These are phyloP conservation scores for Colletotrichum tanaceti DNA, from an alignment of 2,329 filamentous ascomycete genomes.

Conservation along the genomic window DNA sequence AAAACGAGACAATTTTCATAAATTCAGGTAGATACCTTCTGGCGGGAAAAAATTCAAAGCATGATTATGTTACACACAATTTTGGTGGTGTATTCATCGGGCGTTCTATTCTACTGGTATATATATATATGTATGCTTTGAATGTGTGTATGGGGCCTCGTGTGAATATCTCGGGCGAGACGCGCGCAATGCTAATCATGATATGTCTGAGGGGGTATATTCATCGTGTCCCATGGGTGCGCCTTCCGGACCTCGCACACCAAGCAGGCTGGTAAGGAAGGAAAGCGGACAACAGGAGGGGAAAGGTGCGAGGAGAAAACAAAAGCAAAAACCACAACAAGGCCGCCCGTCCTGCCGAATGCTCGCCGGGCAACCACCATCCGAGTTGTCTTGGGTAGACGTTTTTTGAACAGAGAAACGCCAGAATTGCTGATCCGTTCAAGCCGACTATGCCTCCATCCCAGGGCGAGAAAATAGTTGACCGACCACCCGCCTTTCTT, in stretches of 20 bases:
- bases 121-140: not conserved
- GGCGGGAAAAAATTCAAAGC: slow-evolving; percentile 1
- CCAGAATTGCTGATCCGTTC: slow-evolving; percentile 11
- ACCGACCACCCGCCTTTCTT: slow-evolving; percentile 19
- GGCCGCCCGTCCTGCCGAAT: slow-evolving; percentile 15
- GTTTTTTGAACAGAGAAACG: slow-evolving; percentile 29
- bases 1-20: slow-evolving; percentile 7
- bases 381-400: slow-evolving; percentile 2
- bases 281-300: slow-evolving; percentile 1
- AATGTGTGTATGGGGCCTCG: not conserved
- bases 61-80: slow-evolving; percentile 22
- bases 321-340: slow-evolving; percentile 11
- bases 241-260: slow-evolving; percentile 13
- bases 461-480: slow-evolving; percentile 21
- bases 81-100: not conserved
- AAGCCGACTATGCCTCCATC: slow-evolving; percentile 20
- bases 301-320: not conserved
- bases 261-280: slow-evolving; percentile 4
- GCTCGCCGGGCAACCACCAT: not conserved
- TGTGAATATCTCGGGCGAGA: slow-evolving; percentile 2
- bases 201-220: slow-evolving; percentile 37
- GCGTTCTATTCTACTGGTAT: slow-evolving; percentile 4
- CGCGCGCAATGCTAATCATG: slow-evolving; percentile 29
- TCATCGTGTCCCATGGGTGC: slow-evolving; percentile 33
- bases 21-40: slow-evolving; percentile 33